Evolutionary conservation across 2,329 filamentous ascomycete genomes (phyloP), one percentile per base, ranked within the genome.

Genomic region (Fusarium odoratissimum): DNA sequence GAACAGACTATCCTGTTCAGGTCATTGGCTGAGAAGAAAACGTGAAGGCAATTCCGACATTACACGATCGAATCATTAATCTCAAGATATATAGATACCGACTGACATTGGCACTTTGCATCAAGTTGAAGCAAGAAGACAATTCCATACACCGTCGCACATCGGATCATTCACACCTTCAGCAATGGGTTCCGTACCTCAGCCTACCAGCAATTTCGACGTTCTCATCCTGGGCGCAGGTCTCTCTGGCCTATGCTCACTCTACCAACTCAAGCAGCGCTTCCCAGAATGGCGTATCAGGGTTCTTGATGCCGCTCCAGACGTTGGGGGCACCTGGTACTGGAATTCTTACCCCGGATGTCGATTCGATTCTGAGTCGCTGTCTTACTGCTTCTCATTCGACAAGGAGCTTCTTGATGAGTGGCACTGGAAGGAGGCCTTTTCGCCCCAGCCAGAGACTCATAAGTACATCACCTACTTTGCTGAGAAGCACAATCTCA

Each of bases 381-480:
- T 83, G n/a, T 83, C 83, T 1, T 87, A 88, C 71, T 68, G 72
- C 6, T 74, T 46, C 31, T 74, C 71, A 0, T 73, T 74, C 10
- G 71, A 74, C 14, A 72, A 74, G 31, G 71, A 72, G 35, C 52
- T 74, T 4, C 71, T 74, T 0, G 68, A 74, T 0, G 64, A 74
- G 25, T 74, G 71, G 71, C 71, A 74, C 16, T 74, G 71, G 71
- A 74, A 74, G 2, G 71, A 74, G 5, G 49, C 71, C 87, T 93
- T 81, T 48, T 75, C 80, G 0, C 71, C 79, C 0, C 80, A 82
- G 25, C 66, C 79, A 6, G 83, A 86, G 54, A 75, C 85, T 2
- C 78, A 80, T 25, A 75, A 65, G 23, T 86, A 86, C 67, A 85
- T 86, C 61, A 76, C 81, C 25, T 80, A 82, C 59, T 81, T 86